Evolutionary conservation across 176 grass and related monocot species (phyloP).

Genomic region (Thalia dealbata): DNA sequence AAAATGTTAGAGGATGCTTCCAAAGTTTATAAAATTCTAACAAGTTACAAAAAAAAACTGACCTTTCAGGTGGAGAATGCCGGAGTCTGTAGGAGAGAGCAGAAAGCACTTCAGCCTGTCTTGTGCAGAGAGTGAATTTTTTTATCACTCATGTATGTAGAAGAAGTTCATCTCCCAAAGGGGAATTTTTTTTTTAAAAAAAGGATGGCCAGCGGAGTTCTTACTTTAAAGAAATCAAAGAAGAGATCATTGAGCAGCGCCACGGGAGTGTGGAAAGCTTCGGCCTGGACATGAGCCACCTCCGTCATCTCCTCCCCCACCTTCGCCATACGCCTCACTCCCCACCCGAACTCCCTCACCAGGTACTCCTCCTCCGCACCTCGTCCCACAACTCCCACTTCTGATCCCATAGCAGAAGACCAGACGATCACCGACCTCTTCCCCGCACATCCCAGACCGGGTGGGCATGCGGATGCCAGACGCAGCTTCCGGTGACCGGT

Average conservation of each 20-base stretch:
- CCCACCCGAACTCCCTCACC: slow-evolving; percentile 49
- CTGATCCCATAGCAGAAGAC: not conserved
- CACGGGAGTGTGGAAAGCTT: slow-evolving; percentile 81
- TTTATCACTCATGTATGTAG: no score
- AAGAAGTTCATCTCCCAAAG: no score
- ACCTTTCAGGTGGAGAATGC: slow-evolving; percentile 77
- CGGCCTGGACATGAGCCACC: slow-evolving; percentile 72
- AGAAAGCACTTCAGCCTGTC: slow-evolving; percentile 82
- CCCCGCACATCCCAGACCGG: not conserved
- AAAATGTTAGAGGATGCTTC: not conserved
- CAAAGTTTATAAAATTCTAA: no score
- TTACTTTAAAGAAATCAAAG: slow-evolving; percentile 80
- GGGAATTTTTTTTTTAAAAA: no score
- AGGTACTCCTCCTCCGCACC: slow-evolving; percentile 19
- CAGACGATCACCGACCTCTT: not conserved
- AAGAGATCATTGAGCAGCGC: slow-evolving; percentile 64
- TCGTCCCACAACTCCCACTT: slow-evolving; percentile 14
- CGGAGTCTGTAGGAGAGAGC: slow-evolving; percentile 70
- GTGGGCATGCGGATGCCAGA: not conserved
- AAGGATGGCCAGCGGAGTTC: not conserved
- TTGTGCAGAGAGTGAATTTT: slow-evolving; percentile 24
- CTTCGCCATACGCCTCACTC: slow-evolving; percentile 52
- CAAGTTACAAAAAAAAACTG: no score
- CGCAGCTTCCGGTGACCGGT: not conserved
- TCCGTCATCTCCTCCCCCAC: slow-evolving; percentile 69